Percentiles rank a stretch among this genome's conserved stretches.
Conservation (phyloP, 768 basidiomycete species). For the Lentinula raphanica region DNA sequence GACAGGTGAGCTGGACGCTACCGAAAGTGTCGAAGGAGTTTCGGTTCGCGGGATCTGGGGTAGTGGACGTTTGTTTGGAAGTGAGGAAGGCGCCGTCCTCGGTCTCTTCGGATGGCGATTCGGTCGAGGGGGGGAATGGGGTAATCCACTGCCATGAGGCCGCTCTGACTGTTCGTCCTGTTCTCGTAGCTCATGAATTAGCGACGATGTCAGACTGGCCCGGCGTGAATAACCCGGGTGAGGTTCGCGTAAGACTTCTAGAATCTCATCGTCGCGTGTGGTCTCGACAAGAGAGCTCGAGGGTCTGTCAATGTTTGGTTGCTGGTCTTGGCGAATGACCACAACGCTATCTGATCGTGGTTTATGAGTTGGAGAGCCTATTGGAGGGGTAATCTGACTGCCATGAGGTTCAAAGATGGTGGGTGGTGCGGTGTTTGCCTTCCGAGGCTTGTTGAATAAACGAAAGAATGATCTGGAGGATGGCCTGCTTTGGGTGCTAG, state of each 20-base stretch:
- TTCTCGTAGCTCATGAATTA: not conserved
- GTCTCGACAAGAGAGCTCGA: no score
- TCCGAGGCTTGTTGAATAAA: not conserved
- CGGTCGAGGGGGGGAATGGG: not conserved
- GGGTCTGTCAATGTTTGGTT: not conserved
- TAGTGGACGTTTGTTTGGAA: not conserved
- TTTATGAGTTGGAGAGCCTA: not conserved
- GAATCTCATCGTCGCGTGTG: not conserved
- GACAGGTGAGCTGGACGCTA: not conserved
- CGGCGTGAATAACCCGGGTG: not conserved
- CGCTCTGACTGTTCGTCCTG: not conserved
- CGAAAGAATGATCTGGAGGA: not conserved
- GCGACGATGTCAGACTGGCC: not conserved
- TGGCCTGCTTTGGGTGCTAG: not conserved
- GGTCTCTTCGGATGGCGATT: conserved; percentile 1
- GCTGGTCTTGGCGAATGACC: no score
- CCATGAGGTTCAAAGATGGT: not conserved
- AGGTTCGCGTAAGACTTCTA: conserved; percentile 1
- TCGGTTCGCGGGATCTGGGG: not conserved
- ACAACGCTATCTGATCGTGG: no score
- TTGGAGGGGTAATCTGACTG: not conserved
- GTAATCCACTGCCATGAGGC: not conserved
- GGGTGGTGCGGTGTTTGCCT: not conserved
- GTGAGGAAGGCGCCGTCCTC: conserved; percentile 5
- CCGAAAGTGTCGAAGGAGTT: not conserved